A percentile compares a stretch with the other conserved stretches of the same genome.
These are phyloP conservation scores for Multifurca ochricompacta DNA, from an alignment of 768 basidiomycete genomes.

Conservation along the genomic window DNA sequence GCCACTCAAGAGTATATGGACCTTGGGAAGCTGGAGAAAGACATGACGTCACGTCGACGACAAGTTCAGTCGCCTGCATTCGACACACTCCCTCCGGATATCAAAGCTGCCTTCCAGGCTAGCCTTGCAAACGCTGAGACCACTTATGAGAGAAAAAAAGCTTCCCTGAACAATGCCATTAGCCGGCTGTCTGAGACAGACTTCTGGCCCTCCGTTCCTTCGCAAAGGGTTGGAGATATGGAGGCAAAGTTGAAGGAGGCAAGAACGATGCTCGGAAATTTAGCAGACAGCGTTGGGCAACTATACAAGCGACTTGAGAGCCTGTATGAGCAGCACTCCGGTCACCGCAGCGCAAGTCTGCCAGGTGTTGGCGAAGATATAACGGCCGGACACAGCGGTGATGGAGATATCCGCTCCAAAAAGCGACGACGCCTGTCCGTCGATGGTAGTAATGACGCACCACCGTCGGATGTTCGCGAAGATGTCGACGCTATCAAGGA, in stretches of 20 bases:
- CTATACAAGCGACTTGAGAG: constrained; percentile 15
- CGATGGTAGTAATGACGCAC: neutral
- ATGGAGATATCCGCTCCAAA: neutral
- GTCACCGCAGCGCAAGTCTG: neutral
- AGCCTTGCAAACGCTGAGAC: constrained; percentile 24
- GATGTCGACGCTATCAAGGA: constrained; percentile 12
- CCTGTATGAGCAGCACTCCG: neutral
- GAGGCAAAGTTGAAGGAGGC: constrained; percentile 22
- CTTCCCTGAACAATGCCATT: constrained; percentile 27
- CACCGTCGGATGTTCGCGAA: constrained; percentile 4
- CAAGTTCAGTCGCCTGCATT: constrained; percentile 23
- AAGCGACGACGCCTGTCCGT: constrained; percentile 11
- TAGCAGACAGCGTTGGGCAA: constrained; percentile 23
- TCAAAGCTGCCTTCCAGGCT: constrained; percentile 23
- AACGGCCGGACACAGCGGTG: neutral
- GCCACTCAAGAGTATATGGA: constrained; percentile 16
- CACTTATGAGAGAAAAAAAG: constrained; percentile 27
- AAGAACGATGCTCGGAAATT: constrained; percentile 28
- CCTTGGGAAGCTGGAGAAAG: constrained; percentile 12
- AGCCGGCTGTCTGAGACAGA: constrained; percentile 29
- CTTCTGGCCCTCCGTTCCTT: constrained; percentile 35
- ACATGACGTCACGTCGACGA: constrained; percentile 23
- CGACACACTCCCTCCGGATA: constrained; percentile 24
- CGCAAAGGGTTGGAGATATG: constrained; percentile 22
- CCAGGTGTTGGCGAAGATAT: neutral